These are phyloP conservation scores for Tylopilus subfusipes DNA, from an alignment of 768 basidiomycete species.

Conservation along the genomic window DNA sequence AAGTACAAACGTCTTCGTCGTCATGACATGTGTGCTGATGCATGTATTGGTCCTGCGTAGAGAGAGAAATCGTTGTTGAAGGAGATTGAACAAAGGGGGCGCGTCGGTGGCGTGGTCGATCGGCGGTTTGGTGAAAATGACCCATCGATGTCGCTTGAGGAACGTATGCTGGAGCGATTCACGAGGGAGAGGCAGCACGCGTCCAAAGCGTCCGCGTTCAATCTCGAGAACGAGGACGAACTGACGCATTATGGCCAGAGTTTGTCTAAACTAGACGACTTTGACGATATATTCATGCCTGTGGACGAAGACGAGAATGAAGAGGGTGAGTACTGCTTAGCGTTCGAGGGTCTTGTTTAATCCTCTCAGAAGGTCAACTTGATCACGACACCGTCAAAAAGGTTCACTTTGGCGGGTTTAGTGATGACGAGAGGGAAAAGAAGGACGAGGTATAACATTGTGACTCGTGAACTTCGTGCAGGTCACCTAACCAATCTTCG, in stretches of 20 bases:
- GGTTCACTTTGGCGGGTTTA: constrained; percentile 86
- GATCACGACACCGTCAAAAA: constrained; percentile 61
- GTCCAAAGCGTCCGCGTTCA: constrained; percentile 76
- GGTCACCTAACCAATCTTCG: constrained; percentile 1
- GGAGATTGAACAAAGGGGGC: constrained; percentile 77
- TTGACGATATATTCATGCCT: constrained; percentile 58
- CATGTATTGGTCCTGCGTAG: constrained; percentile 36
- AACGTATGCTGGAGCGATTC: constrained; percentile 95
- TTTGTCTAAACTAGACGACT: constrained; percentile 80
- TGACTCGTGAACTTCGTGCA: neutral
- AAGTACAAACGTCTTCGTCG: constrained; percentile 46
- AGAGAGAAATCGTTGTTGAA: constrained; percentile 85
- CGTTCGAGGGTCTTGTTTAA: neutral
- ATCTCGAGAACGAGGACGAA: constrained; percentile 88
- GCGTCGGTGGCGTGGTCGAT: constrained; percentile 87
- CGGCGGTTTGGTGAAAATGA: constrained; percentile 96
- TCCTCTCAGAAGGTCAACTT: constrained; percentile 52
- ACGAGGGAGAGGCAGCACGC: constrained; percentile 82
- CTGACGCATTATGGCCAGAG: constrained; percentile 91
- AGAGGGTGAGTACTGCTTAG: constrained; percentile 32
- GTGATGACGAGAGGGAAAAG: constrained; percentile 56
- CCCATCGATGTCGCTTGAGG: constrained; percentile 88
- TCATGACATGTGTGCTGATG: constrained; percentile 6
- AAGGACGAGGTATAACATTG: constrained; percentile 44
- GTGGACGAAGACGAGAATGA: constrained; percentile 56